Conservation (phyloP, 163 green algal genomes). For the Chlamydomonas reinhardtii region DNA sequence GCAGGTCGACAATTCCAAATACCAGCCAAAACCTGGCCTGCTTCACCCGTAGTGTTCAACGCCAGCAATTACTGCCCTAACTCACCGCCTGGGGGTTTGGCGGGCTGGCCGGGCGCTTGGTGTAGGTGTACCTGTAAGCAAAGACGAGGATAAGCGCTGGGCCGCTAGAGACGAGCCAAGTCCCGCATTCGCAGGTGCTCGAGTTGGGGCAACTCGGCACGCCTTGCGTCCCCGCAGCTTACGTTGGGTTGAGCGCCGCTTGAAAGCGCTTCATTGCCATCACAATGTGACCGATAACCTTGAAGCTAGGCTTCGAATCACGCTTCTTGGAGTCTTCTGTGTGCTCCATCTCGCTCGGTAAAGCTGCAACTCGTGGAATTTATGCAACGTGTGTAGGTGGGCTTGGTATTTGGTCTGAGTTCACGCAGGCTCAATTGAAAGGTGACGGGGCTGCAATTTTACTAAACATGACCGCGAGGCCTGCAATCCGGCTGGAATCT, state of each 20-base stretch:
- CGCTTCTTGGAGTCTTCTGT: not conserved
- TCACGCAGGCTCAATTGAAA: too few species aligned
- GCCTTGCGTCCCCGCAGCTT: conserved; percentile 23
- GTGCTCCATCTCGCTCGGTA: not conserved
- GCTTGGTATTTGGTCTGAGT: too few species aligned
- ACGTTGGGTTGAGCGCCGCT: conserved; percentile 17
- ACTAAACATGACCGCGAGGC: too few species aligned
- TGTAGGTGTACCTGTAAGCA: not conserved
- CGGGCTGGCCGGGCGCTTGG: not conserved
- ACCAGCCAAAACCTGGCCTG: too few species aligned
- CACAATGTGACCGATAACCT: conserved; percentile 20
- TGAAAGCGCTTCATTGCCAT: conserved; percentile 43
- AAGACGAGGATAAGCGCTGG: not conserved
- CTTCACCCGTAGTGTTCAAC: too few species aligned
- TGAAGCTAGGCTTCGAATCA: not conserved
- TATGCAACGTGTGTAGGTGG: too few species aligned
- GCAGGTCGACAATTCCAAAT: too few species aligned
- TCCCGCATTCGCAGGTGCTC: too few species aligned
- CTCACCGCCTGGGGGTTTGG: not conserved
- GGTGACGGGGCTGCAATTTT: too few species aligned
- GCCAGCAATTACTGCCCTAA: too few species aligned
- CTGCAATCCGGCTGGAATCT: too few species aligned
- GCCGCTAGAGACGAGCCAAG: not conserved
- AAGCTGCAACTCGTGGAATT: too few species aligned
- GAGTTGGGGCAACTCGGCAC: not conserved